Evolutionary conservation across 2,329 filamentous ascomycete species (phyloP), one percentile per base, ranked within the genome.

Genomic region (Xylaria sp.): DNA sequence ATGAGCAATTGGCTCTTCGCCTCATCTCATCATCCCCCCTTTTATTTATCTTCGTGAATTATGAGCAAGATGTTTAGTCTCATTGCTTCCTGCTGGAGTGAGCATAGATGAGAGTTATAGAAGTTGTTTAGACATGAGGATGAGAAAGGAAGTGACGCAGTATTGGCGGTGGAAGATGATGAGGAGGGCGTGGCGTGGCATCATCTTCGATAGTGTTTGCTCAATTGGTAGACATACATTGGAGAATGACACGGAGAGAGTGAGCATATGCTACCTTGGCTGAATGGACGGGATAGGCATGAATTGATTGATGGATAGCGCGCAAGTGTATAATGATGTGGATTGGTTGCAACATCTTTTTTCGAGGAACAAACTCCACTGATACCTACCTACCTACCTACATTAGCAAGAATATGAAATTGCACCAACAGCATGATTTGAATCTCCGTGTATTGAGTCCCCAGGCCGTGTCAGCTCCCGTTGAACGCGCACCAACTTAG

Each of bases 321-420:
- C 28, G 8, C 37, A 61, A 51, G 41, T 61, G 51, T 66, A 66
- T 56, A 56, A 56, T 41, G n/a, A 50, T 20, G 28, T 28, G 34
- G 8, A 66, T 56, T 52, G 23, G 50, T 61, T 23, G 46, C 25
- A 51, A 54, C 46, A 39, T 37, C 41, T 23, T 56, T 28, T 61
- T 4, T 3, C 32, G 48, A 54, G 37, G 41, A 66, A 60, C 56
- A 55, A 55, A 55, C 64, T 61, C 64, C 51, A 8, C 57, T 61
- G 57, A 61, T 65, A 59, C 32, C 10, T 34, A 48, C 25, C 10
- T 34, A 48, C 25, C 55, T 65, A 59, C 32, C 10, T 34, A 48
- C 18, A 54, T 32, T 50, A 48, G 48, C 15, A 32, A 52, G 56
- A 48, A 51, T 13, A 48, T 9, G n/a, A 48, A 48, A 56, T 51